Conservation (phyloP, 768 basidiomycete species). For the Hortiboletus campestris region DNA sequence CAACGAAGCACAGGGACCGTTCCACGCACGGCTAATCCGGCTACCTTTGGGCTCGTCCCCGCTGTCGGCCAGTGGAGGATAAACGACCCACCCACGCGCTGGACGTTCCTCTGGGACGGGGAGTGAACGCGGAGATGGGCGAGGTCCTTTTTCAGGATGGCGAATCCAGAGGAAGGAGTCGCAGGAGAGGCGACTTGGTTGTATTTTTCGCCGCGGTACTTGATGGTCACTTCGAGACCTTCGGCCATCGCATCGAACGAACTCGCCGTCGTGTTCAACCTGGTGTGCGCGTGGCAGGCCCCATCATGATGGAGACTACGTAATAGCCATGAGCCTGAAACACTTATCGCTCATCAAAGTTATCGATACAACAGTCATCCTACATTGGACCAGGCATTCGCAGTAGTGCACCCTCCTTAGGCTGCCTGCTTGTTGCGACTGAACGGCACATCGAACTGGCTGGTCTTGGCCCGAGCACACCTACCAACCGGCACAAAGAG, state of each 20-base stretch:
- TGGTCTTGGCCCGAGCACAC: no score
- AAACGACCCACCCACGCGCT: slow-evolving; percentile 17
- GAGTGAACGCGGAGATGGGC: slow-evolving; percentile 30
- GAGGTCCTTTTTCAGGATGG: slow-evolving; percentile 29
- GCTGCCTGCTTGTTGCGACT: no score
- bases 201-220: slow-evolving; percentile 22
- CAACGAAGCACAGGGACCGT: neutral
- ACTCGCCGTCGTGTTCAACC: neutral
- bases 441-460: no score
- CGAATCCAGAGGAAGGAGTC: slow-evolving; percentile 15
- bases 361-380: no score
- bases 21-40: slow-evolving; percentile 7
- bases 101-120: slow-evolving; percentile 29
- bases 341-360: no score
- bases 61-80: slow-evolving; percentile 27
- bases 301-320: no score
- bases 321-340: no score
- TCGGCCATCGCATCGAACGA: slow-evolving; percentile 14
- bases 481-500: no score
- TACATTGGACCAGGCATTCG: no score
- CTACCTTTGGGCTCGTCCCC: slow-evolving; percentile 1
- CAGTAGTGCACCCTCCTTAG: no score
- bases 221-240: slow-evolving; percentile 27
- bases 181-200: slow-evolving; percentile 9
- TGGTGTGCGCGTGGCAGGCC: no score